These are phyloP conservation scores for Amauroascus niger DNA, from an alignment of 2,329 filamentous ascomycete genomes.

Conservation along the genomic window DNA sequence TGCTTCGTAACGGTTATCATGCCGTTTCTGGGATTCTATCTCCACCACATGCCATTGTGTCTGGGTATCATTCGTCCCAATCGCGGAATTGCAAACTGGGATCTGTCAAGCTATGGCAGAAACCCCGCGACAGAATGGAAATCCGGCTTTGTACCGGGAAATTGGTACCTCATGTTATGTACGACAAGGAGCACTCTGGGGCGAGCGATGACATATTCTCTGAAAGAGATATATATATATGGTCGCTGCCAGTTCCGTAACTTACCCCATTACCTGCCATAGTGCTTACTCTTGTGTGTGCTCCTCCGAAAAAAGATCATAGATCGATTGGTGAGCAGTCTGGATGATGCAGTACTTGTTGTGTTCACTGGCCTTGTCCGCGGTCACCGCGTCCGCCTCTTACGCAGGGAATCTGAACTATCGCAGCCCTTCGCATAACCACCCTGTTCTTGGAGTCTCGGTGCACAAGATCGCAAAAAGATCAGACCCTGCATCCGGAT, in stretches of 20 bases:
- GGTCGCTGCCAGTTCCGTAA: too few species aligned
- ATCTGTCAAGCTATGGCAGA: not conserved
- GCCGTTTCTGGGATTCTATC: not conserved
- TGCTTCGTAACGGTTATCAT: not conserved
- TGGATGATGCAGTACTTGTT: not conserved
- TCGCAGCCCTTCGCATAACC: constrained; percentile 54
- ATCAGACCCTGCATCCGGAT: constrained; percentile 32
- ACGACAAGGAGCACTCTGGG: not conserved
- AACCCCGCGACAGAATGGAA: not conserved
- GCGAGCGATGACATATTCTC: not conserved
- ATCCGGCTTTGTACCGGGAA: not conserved
- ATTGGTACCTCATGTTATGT: not conserved
- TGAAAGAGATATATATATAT: not conserved
- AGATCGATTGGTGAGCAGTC: not conserved
- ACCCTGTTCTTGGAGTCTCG: constrained; percentile 53
- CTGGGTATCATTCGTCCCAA: not conserved
- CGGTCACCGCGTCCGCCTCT: not conserved
- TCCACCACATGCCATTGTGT: constrained; percentile 2
- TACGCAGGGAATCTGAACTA: constrained; percentile 39
- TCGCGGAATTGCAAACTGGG: not conserved
- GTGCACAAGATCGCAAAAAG: constrained; percentile 52
- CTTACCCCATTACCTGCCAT: not conserved
- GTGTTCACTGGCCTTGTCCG: not conserved
- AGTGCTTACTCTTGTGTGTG: not conserved
- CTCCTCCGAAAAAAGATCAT: not conserved